Evolutionary conservation across 805 yeast genomes (phyloP).

Genomic region (Lachancea sp.): DNA sequence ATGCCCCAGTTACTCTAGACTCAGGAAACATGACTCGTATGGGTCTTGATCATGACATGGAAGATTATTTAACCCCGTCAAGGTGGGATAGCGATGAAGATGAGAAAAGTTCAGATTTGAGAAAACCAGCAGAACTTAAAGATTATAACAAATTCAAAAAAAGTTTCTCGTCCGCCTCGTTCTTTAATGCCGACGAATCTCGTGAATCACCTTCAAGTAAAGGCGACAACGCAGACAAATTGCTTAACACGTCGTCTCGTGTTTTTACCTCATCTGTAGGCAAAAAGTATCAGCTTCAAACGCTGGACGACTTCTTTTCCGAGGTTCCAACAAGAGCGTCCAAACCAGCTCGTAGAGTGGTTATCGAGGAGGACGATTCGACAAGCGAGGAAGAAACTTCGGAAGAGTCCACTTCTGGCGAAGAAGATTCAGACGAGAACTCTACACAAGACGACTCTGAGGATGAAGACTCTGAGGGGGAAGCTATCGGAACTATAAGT

Average conservation of each 20-base stretch:
- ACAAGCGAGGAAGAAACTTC: slow-evolving; percentile 27
- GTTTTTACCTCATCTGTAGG: slow-evolving; percentile 22
- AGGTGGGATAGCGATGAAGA: slow-evolving; percentile 36
- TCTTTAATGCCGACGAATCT: slow-evolving; percentile 6
- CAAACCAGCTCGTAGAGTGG: slow-evolving; percentile 24
- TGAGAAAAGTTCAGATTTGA: slow-evolving; percentile 28
- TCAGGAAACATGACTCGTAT: slow-evolving; percentile 16
- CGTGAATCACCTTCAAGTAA: slow-evolving; percentile 1
- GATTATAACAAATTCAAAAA: slow-evolving; percentile 35
- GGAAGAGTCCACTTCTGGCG: slow-evolving; percentile 8
- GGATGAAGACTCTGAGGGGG: slow-evolving; percentile 1
- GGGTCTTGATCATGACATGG: slow-evolving; percentile 21
- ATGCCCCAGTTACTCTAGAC: background rate
- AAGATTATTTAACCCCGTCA: slow-evolving; percentile 28
- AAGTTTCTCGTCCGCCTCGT: slow-evolving; percentile 29
- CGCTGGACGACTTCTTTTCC: slow-evolving; percentile 81
- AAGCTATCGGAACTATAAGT: background rate
- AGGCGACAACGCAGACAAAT: slow-evolving; percentile 13
- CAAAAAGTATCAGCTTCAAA: slow-evolving; percentile 55
- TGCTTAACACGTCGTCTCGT: slow-evolving; percentile 9
- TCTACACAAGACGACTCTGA: background rate
- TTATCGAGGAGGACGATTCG: slow-evolving; percentile 28
- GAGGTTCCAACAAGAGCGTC: slow-evolving; percentile 32
- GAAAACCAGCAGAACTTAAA: slow-evolving; percentile 36
- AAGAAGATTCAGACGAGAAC: background rate